Percentiles rank a stretch among this genome's conserved stretches.
These are phyloP conservation scores for Claviceps spartinae DNA, from an alignment of 2,329 filamentous ascomycete species.

Conservation along the genomic window DNA sequence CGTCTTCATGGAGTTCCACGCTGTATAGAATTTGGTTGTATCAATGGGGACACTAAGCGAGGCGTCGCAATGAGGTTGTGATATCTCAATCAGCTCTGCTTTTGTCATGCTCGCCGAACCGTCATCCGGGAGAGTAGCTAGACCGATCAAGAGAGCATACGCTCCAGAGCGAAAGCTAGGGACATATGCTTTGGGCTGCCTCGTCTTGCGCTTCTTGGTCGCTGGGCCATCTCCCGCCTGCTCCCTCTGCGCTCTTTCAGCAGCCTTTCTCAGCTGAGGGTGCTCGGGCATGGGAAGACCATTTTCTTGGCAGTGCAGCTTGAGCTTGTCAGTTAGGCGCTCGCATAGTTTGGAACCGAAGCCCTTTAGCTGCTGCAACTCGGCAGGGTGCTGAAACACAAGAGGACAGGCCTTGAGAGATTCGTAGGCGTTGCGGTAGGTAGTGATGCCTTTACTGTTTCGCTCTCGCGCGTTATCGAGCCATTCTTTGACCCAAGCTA, in stretches of 20 bases:
- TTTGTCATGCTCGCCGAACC: constrained; percentile 47
- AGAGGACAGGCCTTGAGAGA: constrained; percentile 65
- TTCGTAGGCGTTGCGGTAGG: constrained; percentile 63
- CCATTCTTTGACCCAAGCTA: constrained; percentile 68
- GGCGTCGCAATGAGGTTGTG: constrained; percentile 58
- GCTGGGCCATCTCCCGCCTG: constrained; percentile 22
- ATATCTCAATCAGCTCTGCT: constrained; percentile 50
- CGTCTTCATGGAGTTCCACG: constrained; percentile 74
- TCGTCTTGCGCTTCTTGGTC: constrained; percentile 40
- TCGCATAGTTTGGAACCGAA: constrained; percentile 61
- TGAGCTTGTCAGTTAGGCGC: constrained; percentile 48
- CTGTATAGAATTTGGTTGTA: constrained; percentile 59
- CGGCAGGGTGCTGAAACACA: constrained; percentile 55
- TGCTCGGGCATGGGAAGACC: constrained; percentile 53
- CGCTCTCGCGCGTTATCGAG: constrained; percentile 54
- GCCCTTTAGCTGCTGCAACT: constrained; percentile 59
- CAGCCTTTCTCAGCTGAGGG: constrained; percentile 30
- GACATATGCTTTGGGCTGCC: constrained; percentile 54
- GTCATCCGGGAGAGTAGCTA: constrained; percentile 46
- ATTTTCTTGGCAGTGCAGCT: constrained; percentile 50
- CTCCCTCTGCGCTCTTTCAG: constrained; percentile 14
- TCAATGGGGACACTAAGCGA: constrained; percentile 58
- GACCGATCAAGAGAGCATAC: constrained; percentile 57
- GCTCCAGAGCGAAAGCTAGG: constrained; percentile 59
- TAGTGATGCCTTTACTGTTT: constrained; percentile 56